These are phyloP conservation scores for Pythium dissotocum DNA, from an alignment of 352 stramenopile genomes.

Conservation along the genomic window DNA sequence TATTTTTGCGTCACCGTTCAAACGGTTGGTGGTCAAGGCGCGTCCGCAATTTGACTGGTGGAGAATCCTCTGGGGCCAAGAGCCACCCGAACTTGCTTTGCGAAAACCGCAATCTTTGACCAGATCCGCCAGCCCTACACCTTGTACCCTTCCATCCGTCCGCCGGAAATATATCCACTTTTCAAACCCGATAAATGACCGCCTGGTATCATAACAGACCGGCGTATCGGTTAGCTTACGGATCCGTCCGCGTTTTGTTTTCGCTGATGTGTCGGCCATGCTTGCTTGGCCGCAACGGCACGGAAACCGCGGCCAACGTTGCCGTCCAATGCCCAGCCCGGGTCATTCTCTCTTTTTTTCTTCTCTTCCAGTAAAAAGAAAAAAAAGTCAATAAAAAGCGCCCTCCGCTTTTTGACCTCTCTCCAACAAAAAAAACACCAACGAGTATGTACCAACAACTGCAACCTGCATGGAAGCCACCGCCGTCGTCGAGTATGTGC, in stretches of 20 bases:
- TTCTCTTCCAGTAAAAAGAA: conserved; percentile 88
- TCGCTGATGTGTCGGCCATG: neutral
- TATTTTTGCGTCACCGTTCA: conserved; percentile 9
- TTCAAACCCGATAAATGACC: conserved; percentile 25
- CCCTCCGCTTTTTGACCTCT: conserved; percentile 37
- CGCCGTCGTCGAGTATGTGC: neutral
- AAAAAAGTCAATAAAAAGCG: conserved; percentile 75
- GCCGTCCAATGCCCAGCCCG: conserved; percentile 10
- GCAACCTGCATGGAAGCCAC: neutral
- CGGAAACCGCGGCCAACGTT: conserved; percentile 22
- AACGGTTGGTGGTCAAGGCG: conserved; percentile 30
- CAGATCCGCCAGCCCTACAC: conserved; percentile 22
- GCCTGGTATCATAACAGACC: neutral
- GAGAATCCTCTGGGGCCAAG: conserved; percentile 16
- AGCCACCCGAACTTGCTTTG: conserved; percentile 14
- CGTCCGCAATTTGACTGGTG: conserved; percentile 31
- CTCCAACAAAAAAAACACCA: conserved; percentile 38
- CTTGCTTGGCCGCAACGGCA: conserved; percentile 7
- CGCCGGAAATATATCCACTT: conserved; percentile 24
- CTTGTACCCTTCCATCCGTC: conserved; percentile 19
- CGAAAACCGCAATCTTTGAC: conserved; percentile 20
- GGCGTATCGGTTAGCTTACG: conserved; percentile 19
- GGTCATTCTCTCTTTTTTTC: conserved; percentile 86
- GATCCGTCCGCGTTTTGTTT: conserved; percentile 5
- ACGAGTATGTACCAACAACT: conserved; percentile 31